Base-by-base conservation (phyloP, 1,139 yeast species). In the Maudiozyma humilis region DNA sequence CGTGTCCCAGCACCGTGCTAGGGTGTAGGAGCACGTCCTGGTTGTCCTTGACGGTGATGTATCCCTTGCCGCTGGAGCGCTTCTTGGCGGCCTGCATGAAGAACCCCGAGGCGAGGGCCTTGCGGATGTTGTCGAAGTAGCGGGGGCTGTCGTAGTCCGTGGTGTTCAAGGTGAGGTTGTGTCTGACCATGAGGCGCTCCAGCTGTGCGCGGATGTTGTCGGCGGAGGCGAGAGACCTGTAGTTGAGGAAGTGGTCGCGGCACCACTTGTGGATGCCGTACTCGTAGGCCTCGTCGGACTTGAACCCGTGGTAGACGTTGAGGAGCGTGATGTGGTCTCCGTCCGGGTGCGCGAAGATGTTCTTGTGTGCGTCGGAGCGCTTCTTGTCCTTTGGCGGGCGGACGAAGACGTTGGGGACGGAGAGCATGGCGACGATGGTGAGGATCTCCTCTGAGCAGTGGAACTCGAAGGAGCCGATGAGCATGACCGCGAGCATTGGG, bases 1-100 rank as follows among this genome's bases (percentile, higher is more conserved):
- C 93, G 50, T 79, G 82, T 18, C 85, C 82, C 51, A 91, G 68
- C 12, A 88, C 96, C 1, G 96, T 85, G 45, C 93, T 81, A 46
- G 98, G 98, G 63, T 91, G 98, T 36, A 91, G 73, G 55, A 88
- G 68, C 14, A 91, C 98, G 50, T 89, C 97, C 68, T 91, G 98
- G 64, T 89, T 88, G 65, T 91, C 98, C 66, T 88, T 88, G 43
- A 89, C 83, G 0, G 98, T 91, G 53, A 84, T 74, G 64, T 82
- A 91, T 18, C 82, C 88, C 60, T 78, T 81, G 41, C 82, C 79
- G 36, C 83, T 82, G 46, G 82, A 75, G 63, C 76, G 81, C 69
- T 78, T 77, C 69, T 89, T 89, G 37, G 97, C 98, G 43, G 85
- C 96, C 69, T 91, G 98, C 97, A 91, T 89, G 71, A 91, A 91